Evolutionary conservation across 2,329 filamentous ascomycete genomes (phyloP), one percentile per base, ranked within the genome.

Genomic region (Hypoxylon sp.): DNA sequence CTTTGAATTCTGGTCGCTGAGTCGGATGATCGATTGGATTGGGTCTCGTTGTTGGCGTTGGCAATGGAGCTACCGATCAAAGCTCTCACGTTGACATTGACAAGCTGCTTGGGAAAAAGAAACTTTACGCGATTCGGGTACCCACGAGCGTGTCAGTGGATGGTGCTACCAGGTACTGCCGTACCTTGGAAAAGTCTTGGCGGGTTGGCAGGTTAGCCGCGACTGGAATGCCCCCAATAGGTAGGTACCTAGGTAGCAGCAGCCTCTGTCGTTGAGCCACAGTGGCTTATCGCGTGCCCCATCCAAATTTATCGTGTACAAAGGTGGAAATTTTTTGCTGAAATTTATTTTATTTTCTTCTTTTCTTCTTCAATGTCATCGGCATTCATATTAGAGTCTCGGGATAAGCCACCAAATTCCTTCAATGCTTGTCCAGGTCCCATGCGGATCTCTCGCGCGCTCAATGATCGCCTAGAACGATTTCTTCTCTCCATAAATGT

Each of bases 321-420:
- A 65, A 64, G 34, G 74, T 72, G 72, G 75, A 65, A 71, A 69
- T 68, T 68, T 67, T 67, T 55, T 26, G 61, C 65, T 63, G 67
- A 66, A 68, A 59, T 65, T 70, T 61, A 67, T 71, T 70, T 71
- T 70, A 65, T 70, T 75, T 75, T 75, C 78, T 74, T 78, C 78
- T 78, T 80, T 81, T 83, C 79, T 81, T 82, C 80, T 85, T 84
- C 49, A 94, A 92, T 92, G 89, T 92, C 88, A 87, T 84, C 77
- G 89, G 90, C 93, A 90, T 91, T 90, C 88, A 91, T 92, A 91
- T 94, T 98, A 98, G 95, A 99, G 95, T 99, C 95, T 96, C 94
- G 94, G 91, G 91, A 89, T 88, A 91, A 88, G 91, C 88, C 79
- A 77, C 74, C 69, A 70, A 68, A 62, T 70, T 72, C 75, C 74